Conservation (phyloP, 2,329 filamentous ascomycete genomes). For the Xylariaceae sp. region DNA sequence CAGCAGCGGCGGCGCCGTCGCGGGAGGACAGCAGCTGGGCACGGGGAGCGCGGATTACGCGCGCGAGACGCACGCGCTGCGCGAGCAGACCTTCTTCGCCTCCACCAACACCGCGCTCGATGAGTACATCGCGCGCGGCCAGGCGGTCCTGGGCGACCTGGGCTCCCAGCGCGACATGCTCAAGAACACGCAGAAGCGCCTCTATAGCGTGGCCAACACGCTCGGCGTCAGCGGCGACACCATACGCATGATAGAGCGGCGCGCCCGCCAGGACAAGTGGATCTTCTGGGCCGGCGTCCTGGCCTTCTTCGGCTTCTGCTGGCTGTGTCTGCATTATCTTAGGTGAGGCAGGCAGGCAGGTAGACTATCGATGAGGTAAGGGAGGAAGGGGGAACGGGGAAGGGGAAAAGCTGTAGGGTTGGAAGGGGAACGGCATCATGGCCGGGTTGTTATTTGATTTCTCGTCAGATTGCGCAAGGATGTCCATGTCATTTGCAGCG, state of each 20-base stretch:
- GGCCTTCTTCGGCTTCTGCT: slow-evolving; percentile 89
- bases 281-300: slow-evolving; percentile 89
- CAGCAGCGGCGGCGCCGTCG: slow-evolving; percentile 32
- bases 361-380: background rate
- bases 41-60: slow-evolving; percentile 64
- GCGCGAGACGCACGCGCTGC: slow-evolving; percentile 80
- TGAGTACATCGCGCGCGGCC: slow-evolving; percentile 88
- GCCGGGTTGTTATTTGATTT: background rate
- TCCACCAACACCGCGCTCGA: slow-evolving; percentile 84
- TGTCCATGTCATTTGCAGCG: slow-evolving; percentile 22
- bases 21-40: slow-evolving; percentile 3
- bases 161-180: slow-evolving; percentile 90
- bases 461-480: background rate
- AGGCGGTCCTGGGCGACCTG: slow-evolving; percentile 86
- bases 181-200: slow-evolving; percentile 86
- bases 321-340: slow-evolving; percentile 84
- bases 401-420: slow-evolving; percentile 5
- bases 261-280: slow-evolving; percentile 96
- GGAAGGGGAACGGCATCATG: slow-evolving; percentile 3
- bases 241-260: slow-evolving; percentile 91
- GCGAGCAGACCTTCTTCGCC: slow-evolving; percentile 86
- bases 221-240: slow-evolving; percentile 93
- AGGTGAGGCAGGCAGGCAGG: slow-evolving; percentile 50
- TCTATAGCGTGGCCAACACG: slow-evolving; percentile 94
- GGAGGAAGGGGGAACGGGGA: slow-evolving; percentile 13